Conservation (phyloP, 2,329 filamentous ascomycete genomes). For the Hymenoscyphus linearis region DNA sequence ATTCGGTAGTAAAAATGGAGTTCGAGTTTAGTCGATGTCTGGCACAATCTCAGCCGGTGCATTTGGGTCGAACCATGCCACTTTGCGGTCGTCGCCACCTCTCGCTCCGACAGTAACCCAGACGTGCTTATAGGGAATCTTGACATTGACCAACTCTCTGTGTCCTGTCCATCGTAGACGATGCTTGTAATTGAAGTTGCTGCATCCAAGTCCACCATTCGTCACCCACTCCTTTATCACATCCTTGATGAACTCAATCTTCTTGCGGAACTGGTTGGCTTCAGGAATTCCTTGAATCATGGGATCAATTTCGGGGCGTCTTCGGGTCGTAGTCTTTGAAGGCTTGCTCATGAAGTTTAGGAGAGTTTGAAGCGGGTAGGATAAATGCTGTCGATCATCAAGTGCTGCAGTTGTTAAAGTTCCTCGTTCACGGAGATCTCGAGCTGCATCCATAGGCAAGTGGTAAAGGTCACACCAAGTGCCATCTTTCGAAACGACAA, state of each 20-base stretch:
- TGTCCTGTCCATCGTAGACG: conserved; percentile 55
- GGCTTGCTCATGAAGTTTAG: conserved; percentile 57
- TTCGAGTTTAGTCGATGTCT: conserved; percentile 26
- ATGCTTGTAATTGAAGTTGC: conserved; percentile 47
- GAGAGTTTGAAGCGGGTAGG: conserved; percentile 67
- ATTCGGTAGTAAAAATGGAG: not conserved
- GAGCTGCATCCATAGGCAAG: conserved; percentile 64
- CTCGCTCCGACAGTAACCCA: conserved; percentile 65
- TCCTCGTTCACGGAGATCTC: conserved; percentile 57
- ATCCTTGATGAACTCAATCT: conserved; percentile 66
- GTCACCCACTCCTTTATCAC: conserved; percentile 66
- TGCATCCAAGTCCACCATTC: conserved; percentile 66
- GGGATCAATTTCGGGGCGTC: conserved; percentile 55
- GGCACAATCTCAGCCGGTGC: conserved; percentile 27
- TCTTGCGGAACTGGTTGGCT: conserved; percentile 67
- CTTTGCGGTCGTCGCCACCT: conserved; percentile 46
- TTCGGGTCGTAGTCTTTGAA: conserved; percentile 44
- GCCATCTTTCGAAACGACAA: conserved; percentile 71
- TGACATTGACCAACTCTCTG: conserved; percentile 49
- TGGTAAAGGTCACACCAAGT: conserved; percentile 74
- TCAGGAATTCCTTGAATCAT: conserved; percentile 60
- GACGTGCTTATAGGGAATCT: conserved; percentile 55
- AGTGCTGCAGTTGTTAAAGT: conserved; percentile 66
- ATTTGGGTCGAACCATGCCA: conserved; percentile 32
- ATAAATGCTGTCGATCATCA: conserved; percentile 64